Conservation (phyloP, 371 early-diverging fungal species). For the Mortierella sp. region DNA sequence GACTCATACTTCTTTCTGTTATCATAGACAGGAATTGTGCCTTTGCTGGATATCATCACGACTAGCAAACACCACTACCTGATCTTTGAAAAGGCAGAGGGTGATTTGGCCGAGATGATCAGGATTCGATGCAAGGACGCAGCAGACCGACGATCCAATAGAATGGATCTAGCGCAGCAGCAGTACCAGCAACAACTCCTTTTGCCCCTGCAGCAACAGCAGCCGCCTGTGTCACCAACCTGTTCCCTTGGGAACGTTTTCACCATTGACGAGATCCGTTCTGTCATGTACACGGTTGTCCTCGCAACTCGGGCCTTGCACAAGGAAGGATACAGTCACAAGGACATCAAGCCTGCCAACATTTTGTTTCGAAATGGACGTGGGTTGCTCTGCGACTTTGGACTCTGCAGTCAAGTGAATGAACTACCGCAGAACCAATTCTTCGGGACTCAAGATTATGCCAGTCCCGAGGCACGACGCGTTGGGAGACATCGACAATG, state of each 20-base stretch:
- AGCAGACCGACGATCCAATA: not conserved
- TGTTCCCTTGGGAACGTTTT: slow-evolving; percentile 23
- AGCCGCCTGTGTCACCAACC: slow-evolving; percentile 26
- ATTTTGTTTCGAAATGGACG: slow-evolving; percentile 24
- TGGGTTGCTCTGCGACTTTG: slow-evolving; percentile 44
- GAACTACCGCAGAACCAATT: slow-evolving; percentile 42
- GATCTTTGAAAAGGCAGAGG: slow-evolving; percentile 41
- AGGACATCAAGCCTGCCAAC: slow-evolving; percentile 54
- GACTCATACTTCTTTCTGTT: too few relatives aligned
- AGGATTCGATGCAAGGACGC: slow-evolving; percentile 17
- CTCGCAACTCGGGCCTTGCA: slow-evolving; percentile 28
- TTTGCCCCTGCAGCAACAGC: too few relatives aligned
- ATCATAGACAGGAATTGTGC: slow-evolving; percentile 27
- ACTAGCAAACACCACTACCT: slow-evolving; percentile 50
- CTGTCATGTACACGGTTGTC: slow-evolving; percentile 36
- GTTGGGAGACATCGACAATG: slow-evolving; percentile 26
- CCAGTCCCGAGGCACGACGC: slow-evolving; percentile 42
- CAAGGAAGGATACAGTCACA: slow-evolving; percentile 44
- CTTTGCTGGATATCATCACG: slow-evolving; percentile 43
- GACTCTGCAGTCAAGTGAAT: slow-evolving; percentile 37
- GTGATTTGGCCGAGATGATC: slow-evolving; percentile 45
- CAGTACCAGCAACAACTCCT: too few relatives aligned
- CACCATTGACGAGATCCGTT: slow-evolving; percentile 32
- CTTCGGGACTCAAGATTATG: slow-evolving; percentile 51
- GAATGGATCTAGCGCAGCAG: too few relatives aligned